Percentiles rank a stretch among this genome's conserved stretches.
Conservation (phyloP, 495 filamentous ascomycete genomes). For the Aspergillus taichungensis region DNA sequence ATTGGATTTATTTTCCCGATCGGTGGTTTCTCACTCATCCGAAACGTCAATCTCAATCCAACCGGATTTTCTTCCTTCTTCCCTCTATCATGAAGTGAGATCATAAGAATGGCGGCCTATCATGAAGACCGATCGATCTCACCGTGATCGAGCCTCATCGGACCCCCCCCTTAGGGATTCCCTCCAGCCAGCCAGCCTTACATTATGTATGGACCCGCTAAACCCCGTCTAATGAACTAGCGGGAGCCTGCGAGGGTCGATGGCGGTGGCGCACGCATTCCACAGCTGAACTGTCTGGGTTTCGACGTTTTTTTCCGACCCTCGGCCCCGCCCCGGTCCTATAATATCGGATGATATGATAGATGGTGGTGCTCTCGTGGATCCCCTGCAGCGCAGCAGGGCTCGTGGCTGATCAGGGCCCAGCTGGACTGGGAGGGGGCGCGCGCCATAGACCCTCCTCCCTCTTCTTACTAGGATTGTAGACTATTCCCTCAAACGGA, state of each 20-base stretch:
- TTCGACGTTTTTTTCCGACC: slow-evolving; percentile 11
- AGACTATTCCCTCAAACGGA: neutral
- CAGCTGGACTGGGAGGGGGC: slow-evolving; percentile 16
- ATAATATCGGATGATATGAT: slow-evolving; percentile 2
- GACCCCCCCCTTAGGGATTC: too few species aligned
- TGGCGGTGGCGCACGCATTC: slow-evolving; percentile 22
- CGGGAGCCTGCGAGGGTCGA: slow-evolving; percentile 4
- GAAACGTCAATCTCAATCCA: neutral
- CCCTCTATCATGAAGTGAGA: neutral
- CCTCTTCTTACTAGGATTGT: slow-evolving; percentile 3
- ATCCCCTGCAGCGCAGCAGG: slow-evolving; percentile 9
- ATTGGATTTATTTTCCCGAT: too few species aligned
- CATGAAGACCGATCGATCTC: neutral
- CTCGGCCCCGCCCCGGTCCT: slow-evolving; percentile 8
- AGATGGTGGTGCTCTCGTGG: slow-evolving; percentile 7
- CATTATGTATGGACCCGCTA: slow-evolving; percentile 3
- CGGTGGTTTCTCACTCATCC: too few species aligned
- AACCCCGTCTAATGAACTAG: slow-evolving; percentile 14
- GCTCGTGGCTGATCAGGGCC: slow-evolving; percentile 20
- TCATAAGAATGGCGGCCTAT: neutral
- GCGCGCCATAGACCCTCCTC: slow-evolving; percentile 1
- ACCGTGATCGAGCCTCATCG: slow-evolving; percentile 12
- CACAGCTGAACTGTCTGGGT: slow-evolving; percentile 25
- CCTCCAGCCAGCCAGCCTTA: slow-evolving; percentile 10
- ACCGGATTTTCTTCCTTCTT: too few species aligned